Conservation (phyloP, 2,329 filamentous ascomycete species). For the Cercospora sp. region DNA sequence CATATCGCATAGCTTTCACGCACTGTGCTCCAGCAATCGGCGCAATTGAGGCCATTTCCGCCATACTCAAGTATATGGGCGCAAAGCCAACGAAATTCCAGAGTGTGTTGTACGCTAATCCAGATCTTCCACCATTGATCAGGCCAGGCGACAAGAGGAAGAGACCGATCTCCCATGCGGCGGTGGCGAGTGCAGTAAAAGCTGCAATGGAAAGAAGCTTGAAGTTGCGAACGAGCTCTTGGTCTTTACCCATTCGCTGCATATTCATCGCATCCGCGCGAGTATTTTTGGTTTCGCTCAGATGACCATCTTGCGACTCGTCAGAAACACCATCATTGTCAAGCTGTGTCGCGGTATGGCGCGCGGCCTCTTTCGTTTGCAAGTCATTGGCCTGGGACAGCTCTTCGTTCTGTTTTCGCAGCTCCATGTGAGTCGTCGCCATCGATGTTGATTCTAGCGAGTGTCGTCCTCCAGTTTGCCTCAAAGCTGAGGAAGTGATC, state of each 20-base stretch:
- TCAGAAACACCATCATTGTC: not conserved
- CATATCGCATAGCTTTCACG: not conserved
- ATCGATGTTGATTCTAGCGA: not conserved
- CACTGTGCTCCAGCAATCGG: constrained; percentile 25
- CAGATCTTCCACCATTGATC: constrained; percentile 32
- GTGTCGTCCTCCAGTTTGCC: not conserved
- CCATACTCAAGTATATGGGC: constrained; percentile 25
- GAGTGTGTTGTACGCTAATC: constrained; percentile 32
- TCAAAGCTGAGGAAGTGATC: not conserved
- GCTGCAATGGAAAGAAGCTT: constrained; percentile 23
- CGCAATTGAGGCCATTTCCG: constrained; percentile 38
- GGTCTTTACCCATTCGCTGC: constrained; percentile 28
- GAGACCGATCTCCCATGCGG: constrained; percentile 24
- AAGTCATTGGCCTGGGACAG: not conserved
- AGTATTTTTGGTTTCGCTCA: constrained; percentile 14
- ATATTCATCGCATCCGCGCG: constrained; percentile 14
- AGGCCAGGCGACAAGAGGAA: constrained; percentile 11
- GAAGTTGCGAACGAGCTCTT: constrained; percentile 26
- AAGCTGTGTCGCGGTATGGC: not conserved
- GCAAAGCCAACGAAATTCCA: constrained; percentile 30
- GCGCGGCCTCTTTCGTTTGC: not conserved
- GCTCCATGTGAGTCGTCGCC: not conserved
- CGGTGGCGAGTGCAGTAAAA: constrained; percentile 21
- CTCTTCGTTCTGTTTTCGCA: not conserved
- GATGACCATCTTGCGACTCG: not conserved